Base-by-base conservation (phyloP, 2,329 filamentous ascomycete genomes). In the Geosmithia flava region DNA sequence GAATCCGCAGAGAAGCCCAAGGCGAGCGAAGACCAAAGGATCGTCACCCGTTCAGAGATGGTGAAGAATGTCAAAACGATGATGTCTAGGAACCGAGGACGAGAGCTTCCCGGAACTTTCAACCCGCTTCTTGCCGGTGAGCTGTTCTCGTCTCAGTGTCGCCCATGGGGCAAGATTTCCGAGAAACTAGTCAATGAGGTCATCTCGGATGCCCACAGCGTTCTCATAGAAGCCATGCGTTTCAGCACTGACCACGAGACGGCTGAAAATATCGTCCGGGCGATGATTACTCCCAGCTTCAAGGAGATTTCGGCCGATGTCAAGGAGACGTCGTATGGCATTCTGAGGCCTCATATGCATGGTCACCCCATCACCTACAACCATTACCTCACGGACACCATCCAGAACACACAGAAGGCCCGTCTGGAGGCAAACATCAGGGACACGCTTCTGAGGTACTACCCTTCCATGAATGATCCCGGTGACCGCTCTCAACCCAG, bases 41-140 rank as follows among this genome's bases (percentile, higher is more conserved):
- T 27, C 4, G 8, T 27, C 23, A 27, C 23, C 23, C 23, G 23
- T 27, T 27, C 23, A 27, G 23, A 27, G 23, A 27, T 27, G 23
- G 23, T 27, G 4, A 4, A 8, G 8, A 4, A 5, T 27, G 23
- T 27, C 23, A 27, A 27, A 8, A 27, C 4, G 23, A 68, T 67
- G 20, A 46, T 63, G 0, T 48, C 61, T 1, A 72, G 80, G 59
- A 54, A 56, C 0, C 44, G 58, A n/a, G 60, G 59, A 2, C 62
- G 71, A 5, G 81, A 85, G 55, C 60, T 85, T 0, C 75, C 77
- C 0, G 78, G 80, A 0, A 76, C 67, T 0, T 83, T 79, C 58
- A 81, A 81, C 50, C 73, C 80, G 0, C 57, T 78, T 47, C 62
- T 84, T 10, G 68, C 85, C 0, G 63, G 65, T 0, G 73, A 82